phyloP scores from a whole-genome alignment of 345 rosid species.

The Excoecaria agallocha region DNA sequence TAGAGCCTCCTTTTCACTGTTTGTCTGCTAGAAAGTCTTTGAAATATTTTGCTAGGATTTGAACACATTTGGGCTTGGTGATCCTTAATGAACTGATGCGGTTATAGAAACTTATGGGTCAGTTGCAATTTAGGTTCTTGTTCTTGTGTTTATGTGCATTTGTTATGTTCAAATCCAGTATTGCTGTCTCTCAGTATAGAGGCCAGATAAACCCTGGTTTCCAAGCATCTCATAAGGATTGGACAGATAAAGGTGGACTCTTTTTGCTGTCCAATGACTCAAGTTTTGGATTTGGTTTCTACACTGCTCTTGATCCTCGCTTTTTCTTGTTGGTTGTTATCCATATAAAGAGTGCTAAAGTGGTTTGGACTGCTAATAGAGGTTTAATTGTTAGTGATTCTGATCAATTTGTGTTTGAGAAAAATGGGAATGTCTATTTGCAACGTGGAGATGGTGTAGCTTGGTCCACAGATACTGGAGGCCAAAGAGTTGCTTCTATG shows the following conservation, averaged over 20 bases:
- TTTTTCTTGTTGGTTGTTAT: constrained; percentile 35
- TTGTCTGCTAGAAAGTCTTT: not conserved
- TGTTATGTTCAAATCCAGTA: constrained; percentile 3
- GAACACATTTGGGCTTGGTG: not conserved
- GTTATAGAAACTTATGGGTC: constrained; percentile 1
- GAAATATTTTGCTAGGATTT: not conserved
- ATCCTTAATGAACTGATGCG: not conserved
- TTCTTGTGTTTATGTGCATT: constrained; percentile 7
- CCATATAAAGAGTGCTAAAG: constrained; percentile 27
- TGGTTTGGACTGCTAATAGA: constrained; percentile 56
- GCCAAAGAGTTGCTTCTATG: constrained; percentile 36
- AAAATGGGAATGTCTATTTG: constrained; percentile 41
- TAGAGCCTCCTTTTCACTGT: not conserved
- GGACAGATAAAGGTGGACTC: constrained; percentile 31
- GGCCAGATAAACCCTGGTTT: constrained; percentile 48
- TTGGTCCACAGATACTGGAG: constrained; percentile 43
- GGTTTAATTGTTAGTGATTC: constrained; percentile 25
- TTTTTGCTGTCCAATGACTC: constrained; percentile 44
- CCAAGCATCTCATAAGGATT: constrained; percentile 41
- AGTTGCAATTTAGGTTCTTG: not conserved
- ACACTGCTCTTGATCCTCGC: constrained; percentile 28
- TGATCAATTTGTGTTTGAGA: constrained; percentile 42
- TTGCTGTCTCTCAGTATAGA: constrained; percentile 18
- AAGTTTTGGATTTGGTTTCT: constrained; percentile 42
- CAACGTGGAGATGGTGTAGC: constrained; percentile 21